Evolutionary conservation across 441 rosid genomes (phyloP).

Genomic region (Populus hybrid): DNA sequence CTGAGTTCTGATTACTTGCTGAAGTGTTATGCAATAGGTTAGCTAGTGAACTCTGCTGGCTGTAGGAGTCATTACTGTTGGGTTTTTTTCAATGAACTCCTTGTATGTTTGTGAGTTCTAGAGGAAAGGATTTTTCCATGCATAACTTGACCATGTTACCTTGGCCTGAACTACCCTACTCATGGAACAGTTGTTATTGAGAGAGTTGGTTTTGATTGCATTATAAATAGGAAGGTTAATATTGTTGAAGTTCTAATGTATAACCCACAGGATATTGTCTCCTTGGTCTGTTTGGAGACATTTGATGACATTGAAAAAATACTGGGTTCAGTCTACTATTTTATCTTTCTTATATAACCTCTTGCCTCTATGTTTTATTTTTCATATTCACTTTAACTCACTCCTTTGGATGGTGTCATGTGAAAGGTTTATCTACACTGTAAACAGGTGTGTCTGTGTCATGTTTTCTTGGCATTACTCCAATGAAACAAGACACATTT

Average conservation of each 20-base stretch:
- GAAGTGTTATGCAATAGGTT: neutral
- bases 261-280: neutral
- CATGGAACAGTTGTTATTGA: neutral
- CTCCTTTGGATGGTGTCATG: slow-evolving; percentile 4
- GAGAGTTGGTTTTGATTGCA: neutral
- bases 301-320: neutral
- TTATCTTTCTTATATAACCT: neutral
- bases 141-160: neutral
- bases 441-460: neutral
- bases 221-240: neutral
- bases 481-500: neutral
- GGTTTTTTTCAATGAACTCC: neutral
- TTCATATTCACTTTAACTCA: neutral
- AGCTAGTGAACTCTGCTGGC: neutral
- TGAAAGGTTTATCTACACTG: neutral
- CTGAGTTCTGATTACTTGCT: neutral
- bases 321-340: neutral
- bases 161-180: neutral
- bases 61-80: neutral
- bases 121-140: neutral
- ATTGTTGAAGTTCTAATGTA: neutral
- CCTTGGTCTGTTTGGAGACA: neutral
- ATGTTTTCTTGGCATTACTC: neutral
- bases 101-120: neutral
- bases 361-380: neutral